Base-by-base conservation (phyloP, 2,329 filamentous ascomycete species). In the Diaporthe citri region DNA sequence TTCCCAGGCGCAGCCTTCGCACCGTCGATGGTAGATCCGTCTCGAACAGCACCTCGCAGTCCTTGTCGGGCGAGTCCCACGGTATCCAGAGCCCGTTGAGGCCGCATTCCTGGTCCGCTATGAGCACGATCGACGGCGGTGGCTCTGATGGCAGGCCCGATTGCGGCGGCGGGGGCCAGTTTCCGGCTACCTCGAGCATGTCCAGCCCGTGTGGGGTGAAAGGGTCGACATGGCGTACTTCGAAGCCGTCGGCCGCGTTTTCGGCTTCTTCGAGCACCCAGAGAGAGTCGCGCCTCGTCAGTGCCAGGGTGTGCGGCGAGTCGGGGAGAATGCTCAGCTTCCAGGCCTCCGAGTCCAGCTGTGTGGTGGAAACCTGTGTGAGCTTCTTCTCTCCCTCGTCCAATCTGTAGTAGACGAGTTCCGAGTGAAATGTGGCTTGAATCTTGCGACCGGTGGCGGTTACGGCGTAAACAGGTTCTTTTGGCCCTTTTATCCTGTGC, bases 11-110 rank as follows among this genome's bases (percentile, higher is more conserved):
- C 74, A 94, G 89, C 74, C 86, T 88, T 28, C 90, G 84, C 52
- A 94, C 85, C 0, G 90, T 90, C 6, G 85, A 84, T 0, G 87
- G 84, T n/a, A 93, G 83, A 51, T 87, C 83, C 0, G 88, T 90
- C 75, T 90, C 87, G 73, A 93, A 91, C 1, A 93, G 78, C 2
- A 87, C 78, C 59, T 85, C 81, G 59, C 88, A 84, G 39, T 87
- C 84, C 48, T 80, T 81, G 28, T 85, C 85, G 0, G 81, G 81
- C 20, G 83, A 81, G 56, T 82, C 81, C 79, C 84, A 85, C 0
- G 89, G 87, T 22, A 87, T 80, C 88, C 88, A 90, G 7, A 90
- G 78, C 0, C 89, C 90, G 3, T 83, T 82, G 17, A 91, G 81
- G 0, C 84, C 83, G 46, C 86, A 85, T 67, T 84, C 83, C n/a